Conservation (phyloP, 495 filamentous ascomycete genomes). For the Aspergillus ostianus region DNA sequence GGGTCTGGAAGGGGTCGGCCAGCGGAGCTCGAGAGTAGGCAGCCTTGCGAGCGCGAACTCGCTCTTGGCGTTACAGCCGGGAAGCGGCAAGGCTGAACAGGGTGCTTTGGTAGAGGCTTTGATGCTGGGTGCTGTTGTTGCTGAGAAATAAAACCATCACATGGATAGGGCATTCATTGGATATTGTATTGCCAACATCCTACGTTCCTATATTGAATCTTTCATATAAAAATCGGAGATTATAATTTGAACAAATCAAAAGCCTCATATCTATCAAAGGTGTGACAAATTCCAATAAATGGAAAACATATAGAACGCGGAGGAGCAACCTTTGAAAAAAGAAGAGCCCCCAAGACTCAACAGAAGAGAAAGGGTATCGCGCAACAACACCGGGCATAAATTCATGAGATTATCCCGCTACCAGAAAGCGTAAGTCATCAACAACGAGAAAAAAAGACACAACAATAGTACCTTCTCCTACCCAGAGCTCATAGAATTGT, state of each 20-base stretch:
- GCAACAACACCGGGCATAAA: neutral
- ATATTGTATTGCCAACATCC: too few relatives aligned
- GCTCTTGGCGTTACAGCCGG: constrained; percentile 71
- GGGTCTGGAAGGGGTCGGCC: constrained; percentile 58
- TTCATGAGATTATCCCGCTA: neutral
- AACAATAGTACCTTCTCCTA: neutral
- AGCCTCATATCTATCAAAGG: neutral
- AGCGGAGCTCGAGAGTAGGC: constrained; percentile 84
- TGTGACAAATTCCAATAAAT: neutral
- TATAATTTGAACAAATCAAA: too few relatives aligned
- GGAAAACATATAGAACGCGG: neutral
- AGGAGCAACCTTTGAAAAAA: neutral
- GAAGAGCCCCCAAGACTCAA: neutral
- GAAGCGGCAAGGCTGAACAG: constrained; percentile 45
- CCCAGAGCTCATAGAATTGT: too few relatives aligned
- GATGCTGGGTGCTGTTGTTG: constrained; percentile 54
- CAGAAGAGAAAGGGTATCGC: neutral
- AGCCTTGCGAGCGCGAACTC: constrained; percentile 88
- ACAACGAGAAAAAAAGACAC: neutral
- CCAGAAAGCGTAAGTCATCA: neutral
- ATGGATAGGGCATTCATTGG: neutral
- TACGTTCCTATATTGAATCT: too few relatives aligned
- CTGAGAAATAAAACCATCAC: constrained; percentile 19
- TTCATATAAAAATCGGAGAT: too few relatives aligned
- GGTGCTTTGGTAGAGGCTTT: constrained; percentile 59